Base-by-base conservation (phyloP, 805 yeast genomes). In the Nakazawaea populi region DNA sequence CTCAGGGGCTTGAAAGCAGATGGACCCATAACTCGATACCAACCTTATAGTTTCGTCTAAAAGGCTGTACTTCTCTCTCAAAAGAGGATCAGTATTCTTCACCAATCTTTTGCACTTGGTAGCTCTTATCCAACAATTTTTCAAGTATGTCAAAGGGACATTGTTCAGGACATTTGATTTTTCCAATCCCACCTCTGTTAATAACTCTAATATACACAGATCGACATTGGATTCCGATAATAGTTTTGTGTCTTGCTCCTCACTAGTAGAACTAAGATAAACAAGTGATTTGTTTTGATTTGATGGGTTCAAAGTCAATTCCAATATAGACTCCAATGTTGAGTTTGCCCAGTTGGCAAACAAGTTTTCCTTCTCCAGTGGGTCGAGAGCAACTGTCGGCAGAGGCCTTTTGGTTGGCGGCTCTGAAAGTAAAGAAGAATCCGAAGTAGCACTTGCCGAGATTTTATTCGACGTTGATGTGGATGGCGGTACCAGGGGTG, bases 1-100 rank as follows among this genome's bases (percentile, higher is more conserved):
- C 50, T 84, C 91, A 8, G 87, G 84, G 3, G 82, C 77, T 63
- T 83, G 89, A 60, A 87, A 83, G 27, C 83, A 66, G 27, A 87
- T 82, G 31, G 83, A 69, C 0, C 88, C 89, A 64, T 83, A 87
- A 29, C 86, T 81, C 11, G 82, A 68, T 12, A 79, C 61, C 41
- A 77, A 68, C 41, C 77, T 64, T 44, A 77, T 73, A 28, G 79
- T 67, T 52, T 80, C 81, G 50, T 74, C 71, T 47, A 82, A 65
- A 6, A 80, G 52, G 5, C 58, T 59, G 2, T 69, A 37, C 53
- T 80, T 78, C 12, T 59, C 59, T 1, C 63, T 63, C 49, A 67
- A 64, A 12, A 66, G 52, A 4, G 70, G 62, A 52, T 75, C 74
- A 57, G 74, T 75, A 44, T 67, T 62, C 52, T 71, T 66, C 35